phyloP scores from a whole-genome alignment of 2,329 filamentous ascomycete species.

The Cyphellophora attinorum region DNA sequence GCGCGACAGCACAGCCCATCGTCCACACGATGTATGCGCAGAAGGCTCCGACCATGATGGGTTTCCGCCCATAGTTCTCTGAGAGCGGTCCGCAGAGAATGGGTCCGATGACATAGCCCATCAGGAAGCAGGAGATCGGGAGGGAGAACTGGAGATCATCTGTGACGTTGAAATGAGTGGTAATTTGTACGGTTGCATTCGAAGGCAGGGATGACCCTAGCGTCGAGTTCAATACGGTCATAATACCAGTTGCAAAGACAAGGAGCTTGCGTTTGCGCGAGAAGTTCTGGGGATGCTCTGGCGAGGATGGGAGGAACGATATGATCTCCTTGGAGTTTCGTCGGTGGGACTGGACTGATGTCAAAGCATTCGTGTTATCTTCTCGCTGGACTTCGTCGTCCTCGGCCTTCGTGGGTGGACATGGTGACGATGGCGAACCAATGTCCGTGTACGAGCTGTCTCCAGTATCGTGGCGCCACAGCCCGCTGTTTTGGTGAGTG shows the following conservation, averaged over 20 bases:
- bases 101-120: constrained; percentile 33
- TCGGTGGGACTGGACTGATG: constrained; percentile 1
- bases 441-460: neutral
- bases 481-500: neutral
- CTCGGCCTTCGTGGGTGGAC: neutral
- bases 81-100: constrained; percentile 32
- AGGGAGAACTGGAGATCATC: constrained; percentile 25
- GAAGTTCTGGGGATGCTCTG: constrained; percentile 21
- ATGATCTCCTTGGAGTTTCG: constrained; percentile 13
- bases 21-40: constrained; percentile 29
- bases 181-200: constrained; percentile 27
- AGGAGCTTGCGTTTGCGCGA: constrained; percentile 23
- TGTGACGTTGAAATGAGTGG: constrained; percentile 21
- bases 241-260: constrained; percentile 26
- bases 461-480: neutral
- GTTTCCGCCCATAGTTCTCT: constrained; percentile 30
- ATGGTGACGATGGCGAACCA: neutral
- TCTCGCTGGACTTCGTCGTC: neutral
- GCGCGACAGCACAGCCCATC: constrained; percentile 32
- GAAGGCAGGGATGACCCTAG: constrained; percentile 28
- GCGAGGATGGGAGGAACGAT: constrained; percentile 13
- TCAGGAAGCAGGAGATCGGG: constrained; percentile 30
- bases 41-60: constrained; percentile 41
- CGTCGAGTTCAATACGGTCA: constrained; percentile 29
- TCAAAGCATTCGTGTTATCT: neutral